Conservation (phyloP, 2,329 filamentous ascomycete genomes). For the Colletotrichum siamense region DNA sequence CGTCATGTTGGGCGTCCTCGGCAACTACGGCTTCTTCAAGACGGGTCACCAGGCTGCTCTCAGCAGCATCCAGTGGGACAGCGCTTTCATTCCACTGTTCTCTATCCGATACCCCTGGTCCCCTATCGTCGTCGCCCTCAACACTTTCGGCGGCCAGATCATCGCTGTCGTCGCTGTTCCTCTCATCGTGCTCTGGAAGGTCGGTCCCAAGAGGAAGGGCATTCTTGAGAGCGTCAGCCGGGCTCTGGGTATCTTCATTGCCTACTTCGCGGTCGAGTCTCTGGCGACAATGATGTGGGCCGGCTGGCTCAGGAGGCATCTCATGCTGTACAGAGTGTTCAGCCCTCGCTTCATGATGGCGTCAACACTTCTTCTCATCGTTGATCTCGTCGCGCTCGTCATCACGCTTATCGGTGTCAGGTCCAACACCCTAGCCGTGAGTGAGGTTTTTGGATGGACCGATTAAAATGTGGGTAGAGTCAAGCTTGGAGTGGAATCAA, state of each 20-base stretch:
- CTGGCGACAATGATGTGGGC: constrained; percentile 91
- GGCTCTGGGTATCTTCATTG: constrained; percentile 75
- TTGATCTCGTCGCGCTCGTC: constrained; percentile 76
- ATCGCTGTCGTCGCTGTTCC: constrained; percentile 82
- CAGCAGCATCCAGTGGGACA: constrained; percentile 93
- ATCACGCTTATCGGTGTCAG: constrained; percentile 78
- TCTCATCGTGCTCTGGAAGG: constrained; percentile 87
- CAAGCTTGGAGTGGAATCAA: neutral
- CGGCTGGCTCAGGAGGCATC: constrained; percentile 82
- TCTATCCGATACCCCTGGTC: constrained; percentile 89
- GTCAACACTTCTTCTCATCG: constrained; percentile 71
- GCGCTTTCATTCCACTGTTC: constrained; percentile 87
- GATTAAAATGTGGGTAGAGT: constrained; percentile 37
- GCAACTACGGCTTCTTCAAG: constrained; percentile 96
- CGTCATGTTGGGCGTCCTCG: constrained; percentile 83
- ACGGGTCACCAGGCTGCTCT: constrained; percentile 94
- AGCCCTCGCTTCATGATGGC: constrained; percentile 89
- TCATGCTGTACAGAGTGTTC: constrained; percentile 97
- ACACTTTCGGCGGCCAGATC: constrained; percentile 90
- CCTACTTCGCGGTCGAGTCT: constrained; percentile 83
- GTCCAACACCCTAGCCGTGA: constrained; percentile 78
- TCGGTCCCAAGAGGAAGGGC: constrained; percentile 73
- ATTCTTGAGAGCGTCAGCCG: constrained; percentile 74
- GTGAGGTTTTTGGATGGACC: constrained; percentile 87
- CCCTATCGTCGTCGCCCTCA: constrained; percentile 80